These are phyloP conservation scores for Alternaria sp. DNA, from an alignment of 2,329 filamentous ascomycete species.

Conservation along the genomic window DNA sequence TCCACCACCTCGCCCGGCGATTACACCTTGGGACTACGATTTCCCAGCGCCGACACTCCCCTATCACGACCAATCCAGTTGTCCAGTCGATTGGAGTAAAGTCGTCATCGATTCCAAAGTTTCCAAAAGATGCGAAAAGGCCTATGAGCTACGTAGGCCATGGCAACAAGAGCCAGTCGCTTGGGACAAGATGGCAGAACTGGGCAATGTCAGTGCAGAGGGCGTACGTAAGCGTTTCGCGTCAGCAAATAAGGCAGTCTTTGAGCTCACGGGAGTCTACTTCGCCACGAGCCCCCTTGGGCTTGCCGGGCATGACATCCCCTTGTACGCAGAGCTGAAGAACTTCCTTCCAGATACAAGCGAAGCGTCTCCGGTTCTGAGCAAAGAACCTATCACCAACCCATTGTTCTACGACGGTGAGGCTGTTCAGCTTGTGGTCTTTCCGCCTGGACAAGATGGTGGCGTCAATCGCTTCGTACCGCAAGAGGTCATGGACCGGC, in stretches of 20 bases:
- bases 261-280: conserved; percentile 16
- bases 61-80: background rate
- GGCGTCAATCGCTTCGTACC: background rate
- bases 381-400: background rate
- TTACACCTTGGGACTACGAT: background rate
- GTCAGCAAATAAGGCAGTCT: conserved; percentile 11
- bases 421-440: background rate
- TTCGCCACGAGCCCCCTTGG: conserved; percentile 9
- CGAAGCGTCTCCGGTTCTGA: background rate
- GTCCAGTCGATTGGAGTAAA: background rate
- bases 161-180: background rate
- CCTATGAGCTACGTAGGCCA: background rate
- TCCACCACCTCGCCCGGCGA: background rate
- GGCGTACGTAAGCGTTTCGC: conserved; percentile 18
- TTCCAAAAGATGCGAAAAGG: background rate
- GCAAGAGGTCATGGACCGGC: background rate
- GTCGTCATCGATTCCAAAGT: background rate
- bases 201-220: conserved; percentile 3
- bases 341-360: background rate
- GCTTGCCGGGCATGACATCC: conserved; percentile 2
- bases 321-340: background rate
- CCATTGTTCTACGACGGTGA: background rate
- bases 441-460: background rate
- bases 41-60: background rate
- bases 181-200: background rate